phyloP scores from a whole-genome alignment of 1,284 basidiomycete genomes.

The Microbotryum silenes-acaulis region DNA sequence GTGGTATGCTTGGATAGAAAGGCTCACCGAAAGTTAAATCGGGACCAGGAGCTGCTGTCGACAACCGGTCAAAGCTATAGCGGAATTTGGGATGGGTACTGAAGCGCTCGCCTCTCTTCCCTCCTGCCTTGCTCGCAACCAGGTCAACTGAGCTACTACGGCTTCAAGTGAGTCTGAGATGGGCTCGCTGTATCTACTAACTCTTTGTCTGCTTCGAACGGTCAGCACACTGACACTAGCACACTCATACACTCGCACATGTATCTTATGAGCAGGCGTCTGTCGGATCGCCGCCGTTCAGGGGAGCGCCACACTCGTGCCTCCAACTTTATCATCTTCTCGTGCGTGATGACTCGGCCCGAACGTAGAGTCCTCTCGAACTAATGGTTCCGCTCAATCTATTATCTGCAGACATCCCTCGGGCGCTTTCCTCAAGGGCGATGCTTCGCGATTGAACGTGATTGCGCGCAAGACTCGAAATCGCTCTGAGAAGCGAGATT shows the following conservation, averaged over 20 bases:
- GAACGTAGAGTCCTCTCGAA: too few species aligned
- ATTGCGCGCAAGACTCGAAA: conserved; percentile 18
- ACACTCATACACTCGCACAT: too few species aligned
- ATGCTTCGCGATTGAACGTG: conserved; percentile 11
- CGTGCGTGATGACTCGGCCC: conserved; percentile 1
- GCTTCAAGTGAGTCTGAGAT: conserved; percentile 10
- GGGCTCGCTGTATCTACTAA: background rate
- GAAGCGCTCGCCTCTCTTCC: background rate
- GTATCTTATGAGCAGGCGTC: conserved; percentile 5
- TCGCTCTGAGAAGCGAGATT: conserved; percentile 1
- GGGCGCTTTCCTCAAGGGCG: conserved; percentile 19
- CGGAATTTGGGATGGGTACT: background rate
- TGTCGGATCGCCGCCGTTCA: conserved; percentile 24
- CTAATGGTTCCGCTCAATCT: too few species aligned
- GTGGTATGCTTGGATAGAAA: too few species aligned
- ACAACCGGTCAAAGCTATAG: too few species aligned
- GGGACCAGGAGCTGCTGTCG: too few species aligned
- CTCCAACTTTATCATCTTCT: conserved; percentile 22
- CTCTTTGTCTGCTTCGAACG: background rate
- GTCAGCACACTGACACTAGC: too few species aligned
- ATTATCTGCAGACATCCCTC: conserved; percentile 15
- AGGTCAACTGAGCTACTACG: conserved; percentile 24
- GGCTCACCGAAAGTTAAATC: too few species aligned
- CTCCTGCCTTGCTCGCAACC: background rate
- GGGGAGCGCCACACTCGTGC: conserved; percentile 12